These are phyloP conservation scores for Ustilago crameri DNA, from an alignment of 1,284 basidiomycete species.

Conservation along the genomic window DNA sequence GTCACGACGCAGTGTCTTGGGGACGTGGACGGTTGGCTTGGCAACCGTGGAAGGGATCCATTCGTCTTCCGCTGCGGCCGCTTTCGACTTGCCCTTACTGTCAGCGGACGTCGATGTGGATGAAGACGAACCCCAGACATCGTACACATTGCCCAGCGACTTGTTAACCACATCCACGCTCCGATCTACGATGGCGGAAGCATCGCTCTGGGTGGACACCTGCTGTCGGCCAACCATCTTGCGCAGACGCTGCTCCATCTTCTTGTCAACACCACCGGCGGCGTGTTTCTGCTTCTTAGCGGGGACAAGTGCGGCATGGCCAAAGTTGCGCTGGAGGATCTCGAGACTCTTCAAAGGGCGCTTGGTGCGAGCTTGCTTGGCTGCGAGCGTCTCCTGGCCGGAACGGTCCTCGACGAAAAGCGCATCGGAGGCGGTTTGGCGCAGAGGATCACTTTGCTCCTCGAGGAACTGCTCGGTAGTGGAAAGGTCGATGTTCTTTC, in stretches of 20 bases:
- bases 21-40: conserved; percentile 24
- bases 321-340: conserved; percentile 84
- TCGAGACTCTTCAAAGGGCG: conserved; percentile 79
- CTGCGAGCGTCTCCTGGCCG: conserved; percentile 65
- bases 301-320: conserved; percentile 73
- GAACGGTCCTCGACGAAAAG: conserved; percentile 68
- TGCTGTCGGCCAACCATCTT: conserved; percentile 44
- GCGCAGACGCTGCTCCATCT: conserved; percentile 43
- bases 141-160: conserved; percentile 23
- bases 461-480: conserved; percentile 55
- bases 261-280: conserved; percentile 47
- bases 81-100: conserved; percentile 36
- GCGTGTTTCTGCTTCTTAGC: conserved; percentile 69
- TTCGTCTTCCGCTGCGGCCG: conserved; percentile 5
- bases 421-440: conserved; percentile 31
- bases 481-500: conserved; percentile 76
- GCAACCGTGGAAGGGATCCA: conserved; percentile 18
- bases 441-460: conserved; percentile 49
- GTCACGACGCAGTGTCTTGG: conserved; percentile 34
- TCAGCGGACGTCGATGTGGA: conserved; percentile 1
- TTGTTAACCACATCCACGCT: conserved; percentile 31
- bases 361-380: conserved; percentile 62
- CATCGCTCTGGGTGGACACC: conserved; percentile 19
- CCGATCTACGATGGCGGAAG: conserved; percentile 13
- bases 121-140: conserved; percentile 31